Base-by-base conservation (phyloP, 2,329 filamentous ascomycete species). In the Fusarium sp. region DNA sequence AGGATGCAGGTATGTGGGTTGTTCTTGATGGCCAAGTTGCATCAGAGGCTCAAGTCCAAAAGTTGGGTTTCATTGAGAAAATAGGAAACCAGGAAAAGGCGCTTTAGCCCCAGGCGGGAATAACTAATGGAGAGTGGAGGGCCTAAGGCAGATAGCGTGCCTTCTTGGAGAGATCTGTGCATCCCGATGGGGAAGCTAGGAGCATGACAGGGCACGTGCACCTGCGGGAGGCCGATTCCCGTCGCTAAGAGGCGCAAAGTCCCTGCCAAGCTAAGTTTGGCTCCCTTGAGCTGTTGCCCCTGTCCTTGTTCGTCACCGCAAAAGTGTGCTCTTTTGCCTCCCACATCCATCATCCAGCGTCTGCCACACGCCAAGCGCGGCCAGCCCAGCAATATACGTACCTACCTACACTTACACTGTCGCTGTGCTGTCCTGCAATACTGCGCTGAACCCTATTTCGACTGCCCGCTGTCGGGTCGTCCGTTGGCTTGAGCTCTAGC, bases 141-240 rank as follows among this genome's bases (percentile, higher is more conserved):
- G 39, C 28, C 65, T 65, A 68, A 48, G n/a, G 36, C n/a, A 57
- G 44, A 62, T 70, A 70, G 62, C 50, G 54, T 28, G 64, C 27
- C 16, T 23, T 43, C 43, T 43, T 31, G 62, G 43, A 46, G 64
- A 63, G 53, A 63, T 60, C 67, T 68, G 55, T 68, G 63, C 67
- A 51, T 53, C 40, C 67, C 28, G 39, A 60, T 68, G 61, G 53
- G 46, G 56, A 66, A 64, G 70, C 62, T 68, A 23, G 56, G 72
- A 51, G 51, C 62, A 60, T 53, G 27, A 44, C 44, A 61, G 50
- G 72, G 72, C 62, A 72, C 70, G 70, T 74, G 72, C 72, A 55
- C 47, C 16, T 56, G 57, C 65, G 66, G 62, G 70, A 70, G 40
- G 39, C 56, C 69, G 72, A 73, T 74, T 73, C 62, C 72, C 72